Base-by-base conservation (phyloP, 345 rosid genomes). In the Abelmoschus esculentus region DNA sequence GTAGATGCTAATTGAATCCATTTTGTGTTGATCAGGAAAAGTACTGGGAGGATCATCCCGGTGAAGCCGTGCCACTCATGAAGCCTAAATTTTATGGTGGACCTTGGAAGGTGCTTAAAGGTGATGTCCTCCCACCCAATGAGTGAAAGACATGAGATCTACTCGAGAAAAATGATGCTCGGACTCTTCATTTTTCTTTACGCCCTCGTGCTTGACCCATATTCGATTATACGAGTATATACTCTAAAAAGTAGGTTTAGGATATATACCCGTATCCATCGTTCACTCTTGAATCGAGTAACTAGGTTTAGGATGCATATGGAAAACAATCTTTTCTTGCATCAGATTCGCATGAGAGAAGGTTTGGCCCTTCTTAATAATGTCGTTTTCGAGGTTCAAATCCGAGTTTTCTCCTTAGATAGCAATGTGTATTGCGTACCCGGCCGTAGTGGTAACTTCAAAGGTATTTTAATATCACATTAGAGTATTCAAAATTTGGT, bases 11-110 rank as follows among this genome's bases (percentile, higher is more conserved):
- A 56, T 56, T 6, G 32, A 47, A 47, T 22, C 59, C 59, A 55
- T 55, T 14, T 18, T 46, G n/a, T 73, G 76, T 40, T 49, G 69
- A 66, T 75, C 87, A 90, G 96, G 98, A 89, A 82, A 89, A 83
- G 53, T 90, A 87, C 82, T 93, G 96, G 97, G 96, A 90, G 81
- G 98, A 87, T 63, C 97, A 87, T 40, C 97, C 93, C 7, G 93
- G 98, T 8, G 81, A 93, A 76, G 82, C 76, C 1, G 96, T 93
- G 77, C 98, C 93, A 26, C 80, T 93, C 5, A 85, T 90, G 97
- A 80, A 76, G 77, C 93, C 98, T 31, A 64, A 75, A 73, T 93
- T 85, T 74, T 90, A 93, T 63, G 59, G 64, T 62, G 93, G 96
- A 63, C 98, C 98, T 19, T 90, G 98, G 98, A 87, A 71, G 77